Conservation (phyloP, 257 asterid genomes). For the Solanum pimpinellifolium region DNA sequence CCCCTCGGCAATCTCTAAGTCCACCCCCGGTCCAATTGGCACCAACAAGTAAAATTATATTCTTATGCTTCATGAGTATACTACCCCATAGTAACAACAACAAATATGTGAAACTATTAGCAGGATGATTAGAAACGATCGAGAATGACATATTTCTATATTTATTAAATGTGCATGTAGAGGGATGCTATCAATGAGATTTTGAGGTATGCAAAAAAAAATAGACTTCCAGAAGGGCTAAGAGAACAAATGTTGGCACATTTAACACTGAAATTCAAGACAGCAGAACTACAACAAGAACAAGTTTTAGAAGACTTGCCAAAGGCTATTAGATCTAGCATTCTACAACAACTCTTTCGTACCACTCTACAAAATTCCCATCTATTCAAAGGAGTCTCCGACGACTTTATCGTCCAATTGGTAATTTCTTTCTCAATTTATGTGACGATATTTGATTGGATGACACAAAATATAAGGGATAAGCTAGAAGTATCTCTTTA, state of each 20-base stretch:
- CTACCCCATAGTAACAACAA: background rate
- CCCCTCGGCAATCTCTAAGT: too few species aligned
- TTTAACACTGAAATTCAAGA: constrained; percentile 71
- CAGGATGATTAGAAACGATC: background rate
- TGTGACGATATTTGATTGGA: background rate
- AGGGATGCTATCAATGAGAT: constrained; percentile 67
- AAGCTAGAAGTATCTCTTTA: too few species aligned
- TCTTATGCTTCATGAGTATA: background rate
- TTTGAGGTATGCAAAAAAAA: constrained; percentile 74
- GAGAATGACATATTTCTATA: background rate
- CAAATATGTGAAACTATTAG: background rate
- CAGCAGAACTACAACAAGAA: constrained; percentile 91
- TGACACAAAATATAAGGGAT: too few species aligned
- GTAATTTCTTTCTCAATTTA: constrained; percentile 21
- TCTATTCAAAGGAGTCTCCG: constrained; percentile 75
- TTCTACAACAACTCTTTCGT: constrained; percentile 81
- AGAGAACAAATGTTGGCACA: constrained; percentile 96
- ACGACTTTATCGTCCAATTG: constrained; percentile 76
- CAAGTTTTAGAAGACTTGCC: constrained; percentile 75
- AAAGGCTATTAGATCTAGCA: constrained; percentile 89
- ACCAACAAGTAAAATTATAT: background rate
- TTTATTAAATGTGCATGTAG: constrained; percentile 14
- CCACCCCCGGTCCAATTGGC: background rate
- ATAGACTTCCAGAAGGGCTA: constrained; percentile 61
- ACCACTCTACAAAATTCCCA: constrained; percentile 42